Evolutionary conservation across 163 green algal species (phyloP).

Genomic region (Scenedesmus sp.): DNA sequence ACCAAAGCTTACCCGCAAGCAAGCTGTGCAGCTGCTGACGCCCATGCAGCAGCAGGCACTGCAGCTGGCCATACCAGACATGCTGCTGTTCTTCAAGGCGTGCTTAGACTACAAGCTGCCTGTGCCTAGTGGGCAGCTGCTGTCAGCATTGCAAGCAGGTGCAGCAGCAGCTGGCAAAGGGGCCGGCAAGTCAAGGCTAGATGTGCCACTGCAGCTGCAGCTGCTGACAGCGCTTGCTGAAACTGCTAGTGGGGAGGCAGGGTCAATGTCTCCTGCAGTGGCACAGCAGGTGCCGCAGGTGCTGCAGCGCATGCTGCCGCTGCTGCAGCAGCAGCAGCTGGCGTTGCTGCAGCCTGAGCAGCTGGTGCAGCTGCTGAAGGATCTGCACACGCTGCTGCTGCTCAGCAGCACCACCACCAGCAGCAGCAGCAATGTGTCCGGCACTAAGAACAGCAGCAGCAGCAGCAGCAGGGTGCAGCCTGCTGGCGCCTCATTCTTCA

Average conservation of each 20-base stretch:
- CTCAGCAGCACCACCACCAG: constrained; percentile 4
- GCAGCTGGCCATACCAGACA: neutral
- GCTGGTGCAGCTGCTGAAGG: constrained; percentile 46
- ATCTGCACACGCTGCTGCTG: neutral
- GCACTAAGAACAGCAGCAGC: neutral
- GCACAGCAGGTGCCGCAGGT: constrained; percentile 56
- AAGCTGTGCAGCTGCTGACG: constrained; percentile 37
- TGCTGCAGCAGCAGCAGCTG: constrained; percentile 21
- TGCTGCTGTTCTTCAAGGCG: neutral
- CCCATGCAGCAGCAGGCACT: neutral
- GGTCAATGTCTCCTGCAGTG: neutral
- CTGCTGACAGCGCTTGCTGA: constrained; percentile 24
- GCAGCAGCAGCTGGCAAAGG: neutral
- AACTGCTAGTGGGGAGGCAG: neutral
- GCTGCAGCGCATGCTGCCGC: constrained; percentile 55
- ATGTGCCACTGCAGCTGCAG: constrained; percentile 20
- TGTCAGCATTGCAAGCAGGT: neutral
- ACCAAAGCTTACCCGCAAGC: neutral
- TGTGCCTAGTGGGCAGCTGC: neutral
- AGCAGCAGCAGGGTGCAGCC: neutral
- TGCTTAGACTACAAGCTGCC: constrained; percentile 1
- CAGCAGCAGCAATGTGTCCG: constrained; percentile 15
- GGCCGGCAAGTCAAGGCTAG: neutral
- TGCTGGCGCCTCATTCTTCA: neutral
- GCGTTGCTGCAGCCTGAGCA: neutral